These are phyloP conservation scores for Knufia petricola DNA, from an alignment of 2,329 filamentous ascomycete species.

Conservation along the genomic window DNA sequence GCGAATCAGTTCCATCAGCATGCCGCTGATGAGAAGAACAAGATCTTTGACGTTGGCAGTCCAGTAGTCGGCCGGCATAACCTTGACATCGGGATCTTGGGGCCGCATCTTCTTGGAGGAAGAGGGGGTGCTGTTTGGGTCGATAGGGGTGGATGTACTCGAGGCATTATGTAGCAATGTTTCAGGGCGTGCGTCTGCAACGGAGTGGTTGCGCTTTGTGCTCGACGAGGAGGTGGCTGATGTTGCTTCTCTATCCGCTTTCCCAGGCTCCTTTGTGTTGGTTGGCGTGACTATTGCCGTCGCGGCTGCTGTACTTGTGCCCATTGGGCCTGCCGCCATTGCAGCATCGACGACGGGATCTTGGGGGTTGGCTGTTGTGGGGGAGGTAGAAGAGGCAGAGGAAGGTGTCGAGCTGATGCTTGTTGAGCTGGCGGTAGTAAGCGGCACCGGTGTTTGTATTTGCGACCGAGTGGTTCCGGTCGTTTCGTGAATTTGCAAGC, in stretches of 20 bases:
- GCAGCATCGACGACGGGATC: constrained; percentile 1
- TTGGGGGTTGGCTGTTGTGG: neutral
- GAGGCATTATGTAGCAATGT: neutral
- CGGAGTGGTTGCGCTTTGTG: neutral
- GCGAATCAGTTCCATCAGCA: constrained; percentile 89
- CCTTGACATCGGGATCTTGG: constrained; percentile 40
- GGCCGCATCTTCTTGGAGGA: constrained; percentile 37
- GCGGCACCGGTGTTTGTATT: no score
- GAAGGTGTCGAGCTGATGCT: neutral
- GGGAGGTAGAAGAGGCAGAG: neutral
- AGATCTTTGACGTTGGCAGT: constrained; percentile 73
- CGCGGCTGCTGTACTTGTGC: constrained; percentile 25
- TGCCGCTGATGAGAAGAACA: constrained; percentile 82
- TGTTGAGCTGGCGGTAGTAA: neutral
- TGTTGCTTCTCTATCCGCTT: neutral
- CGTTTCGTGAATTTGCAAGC: neutral
- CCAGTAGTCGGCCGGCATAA: constrained; percentile 63
- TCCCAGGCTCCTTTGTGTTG: neutral
- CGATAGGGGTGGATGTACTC: neutral
- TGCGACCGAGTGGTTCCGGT: neutral
- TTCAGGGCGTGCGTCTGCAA: neutral
- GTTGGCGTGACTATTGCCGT: constrained; percentile 6
- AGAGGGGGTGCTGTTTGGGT: constrained; percentile 4
- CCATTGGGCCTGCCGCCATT: neutral
- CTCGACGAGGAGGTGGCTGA: neutral